Conservation (phyloP, 345 rosid species). For the Sapria himalayana region DNA sequence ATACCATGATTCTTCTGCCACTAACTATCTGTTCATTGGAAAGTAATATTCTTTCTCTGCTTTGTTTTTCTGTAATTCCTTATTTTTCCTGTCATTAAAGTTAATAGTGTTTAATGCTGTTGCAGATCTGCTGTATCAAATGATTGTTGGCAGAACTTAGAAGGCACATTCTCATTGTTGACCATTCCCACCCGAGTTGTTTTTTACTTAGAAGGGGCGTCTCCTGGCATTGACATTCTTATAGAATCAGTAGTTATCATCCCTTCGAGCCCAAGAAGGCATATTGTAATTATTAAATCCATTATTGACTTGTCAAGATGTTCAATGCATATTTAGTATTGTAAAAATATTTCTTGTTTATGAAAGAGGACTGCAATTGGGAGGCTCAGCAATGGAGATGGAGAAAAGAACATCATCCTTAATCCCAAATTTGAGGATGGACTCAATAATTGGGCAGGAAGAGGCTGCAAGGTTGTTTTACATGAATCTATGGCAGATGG, state of each 20-base stretch:
- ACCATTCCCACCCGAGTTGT: constrained; percentile 39
- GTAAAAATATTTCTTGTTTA: too few species aligned
- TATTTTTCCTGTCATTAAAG: neutral
- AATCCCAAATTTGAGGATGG: constrained; percentile 75
- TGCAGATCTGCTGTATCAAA: constrained; percentile 49
- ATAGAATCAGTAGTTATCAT: constrained; percentile 44
- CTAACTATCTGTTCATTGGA: constrained; percentile 39
- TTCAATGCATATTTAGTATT: too few species aligned
- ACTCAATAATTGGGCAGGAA: constrained; percentile 72
- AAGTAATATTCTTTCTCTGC: constrained; percentile 28
- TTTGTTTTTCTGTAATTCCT: constrained; percentile 5
- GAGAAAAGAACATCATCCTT: constrained; percentile 34
- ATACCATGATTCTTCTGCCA: constrained; percentile 24
- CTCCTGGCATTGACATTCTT: constrained; percentile 63
- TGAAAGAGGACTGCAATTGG: constrained; percentile 3
- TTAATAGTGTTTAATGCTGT: neutral
- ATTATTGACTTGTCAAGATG: too few species aligned
- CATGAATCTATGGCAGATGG: constrained; percentile 70
- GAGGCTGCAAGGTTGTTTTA: constrained; percentile 61
- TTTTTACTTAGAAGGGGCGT: constrained; percentile 83
- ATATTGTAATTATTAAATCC: constrained; percentile 22
- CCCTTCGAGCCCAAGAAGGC: constrained; percentile 19
- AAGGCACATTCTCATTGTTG: constrained; percentile 54
- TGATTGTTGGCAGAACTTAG: constrained; percentile 50
- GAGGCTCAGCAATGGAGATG: constrained; percentile 9